These are phyloP conservation scores for Phytophthora vignae DNA, from an alignment of 352 stramenopile species.

Conservation along the genomic window DNA sequence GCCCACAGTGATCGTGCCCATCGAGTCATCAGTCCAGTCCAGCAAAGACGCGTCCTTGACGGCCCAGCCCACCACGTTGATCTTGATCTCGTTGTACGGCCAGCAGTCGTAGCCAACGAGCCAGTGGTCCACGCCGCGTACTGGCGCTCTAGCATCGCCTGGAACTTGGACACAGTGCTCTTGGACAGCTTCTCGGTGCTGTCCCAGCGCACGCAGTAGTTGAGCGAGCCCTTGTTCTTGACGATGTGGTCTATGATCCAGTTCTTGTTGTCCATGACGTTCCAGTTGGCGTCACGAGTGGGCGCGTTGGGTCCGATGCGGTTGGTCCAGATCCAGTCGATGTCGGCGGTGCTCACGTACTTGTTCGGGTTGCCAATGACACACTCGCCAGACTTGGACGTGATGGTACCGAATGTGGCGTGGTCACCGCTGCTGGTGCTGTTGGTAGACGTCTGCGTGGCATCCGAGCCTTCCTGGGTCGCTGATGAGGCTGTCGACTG, in stretches of 20 bases:
- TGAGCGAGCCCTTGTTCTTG: conserved; percentile 42
- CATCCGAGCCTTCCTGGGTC: conserved; percentile 14
- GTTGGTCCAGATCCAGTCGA: conserved; percentile 26
- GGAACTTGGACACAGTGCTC: conserved; percentile 26
- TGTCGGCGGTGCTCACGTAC: conserved; percentile 22
- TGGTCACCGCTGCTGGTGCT: conserved; percentile 24
- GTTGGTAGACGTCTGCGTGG: conserved; percentile 17
- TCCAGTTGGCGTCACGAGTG: not conserved
- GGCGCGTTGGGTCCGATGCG: conserved; percentile 14
- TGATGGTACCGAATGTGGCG: conserved; percentile 26
- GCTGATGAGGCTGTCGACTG: conserved; percentile 8
- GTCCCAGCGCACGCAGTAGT: conserved; percentile 49
- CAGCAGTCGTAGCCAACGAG: conserved; percentile 25
- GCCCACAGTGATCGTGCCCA: conserved; percentile 29
- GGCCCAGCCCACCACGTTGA: conserved; percentile 15
- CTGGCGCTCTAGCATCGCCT: conserved; percentile 35
- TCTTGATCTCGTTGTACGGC: conserved; percentile 17
- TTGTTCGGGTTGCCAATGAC: conserved; percentile 23
- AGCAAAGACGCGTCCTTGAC: conserved; percentile 11
- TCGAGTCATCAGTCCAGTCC: conserved; percentile 13
- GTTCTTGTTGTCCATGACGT: conserved; percentile 31
- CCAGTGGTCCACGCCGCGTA: conserved; percentile 45
- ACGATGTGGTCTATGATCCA: conserved; percentile 48
- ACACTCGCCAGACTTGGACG: conserved; percentile 15
- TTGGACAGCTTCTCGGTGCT: conserved; percentile 35